Base-by-base conservation (phyloP, 495 filamentous ascomycete species). In the Aspergillus bertholletiae region DNA sequence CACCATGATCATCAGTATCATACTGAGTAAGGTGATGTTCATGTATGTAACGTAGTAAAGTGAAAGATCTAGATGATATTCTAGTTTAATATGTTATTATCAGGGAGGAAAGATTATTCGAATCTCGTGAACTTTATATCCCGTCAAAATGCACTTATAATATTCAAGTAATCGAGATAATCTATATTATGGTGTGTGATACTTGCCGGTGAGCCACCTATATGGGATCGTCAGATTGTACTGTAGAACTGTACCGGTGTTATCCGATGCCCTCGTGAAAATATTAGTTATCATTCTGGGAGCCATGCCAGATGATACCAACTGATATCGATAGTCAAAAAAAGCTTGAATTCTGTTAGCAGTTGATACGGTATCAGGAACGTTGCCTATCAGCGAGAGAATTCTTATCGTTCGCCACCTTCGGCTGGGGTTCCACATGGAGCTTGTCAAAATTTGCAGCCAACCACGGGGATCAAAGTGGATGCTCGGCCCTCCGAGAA, bases 401-500 rank as follows among this genome's bases (percentile, higher is more conserved):
- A n/a, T n/a, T n/a, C n/a, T n/a, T n/a, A n/a, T n/a, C n/a, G n/a
- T n/a, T n/a, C n/a, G n/a, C n/a, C n/a, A n/a, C n/a, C n/a, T n/a
- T n/a, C n/a, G n/a, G n/a, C n/a, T n/a, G n/a, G n/a, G n/a, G n/a
- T n/a, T n/a, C n/a, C 4, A 28, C 5, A 28, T 5, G 8, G 26
- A 28, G 26, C 51, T 37, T 53, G 51, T 48, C 51, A 53, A 26
- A n/a, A 9, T 17, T 17, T 28, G 26, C 4, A 23, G 20, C 53
- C 53, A 55, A 55, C 49, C 35, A 49, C 1, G 15, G 7, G n/a
- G 26, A 8, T 8, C 26, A 28, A n/a, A n/a, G n/a, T n/a, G n/a
- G 43, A 47, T 46, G 54, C 46, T 55, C 44, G 43, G 27, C 41
- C 46, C 34, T 43, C 13, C 43, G 20, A 35, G 26, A 22, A 37